phyloP scores from a whole-genome alignment of 495 filamentous ascomycete species.

The Bombardia bombarda region DNA sequence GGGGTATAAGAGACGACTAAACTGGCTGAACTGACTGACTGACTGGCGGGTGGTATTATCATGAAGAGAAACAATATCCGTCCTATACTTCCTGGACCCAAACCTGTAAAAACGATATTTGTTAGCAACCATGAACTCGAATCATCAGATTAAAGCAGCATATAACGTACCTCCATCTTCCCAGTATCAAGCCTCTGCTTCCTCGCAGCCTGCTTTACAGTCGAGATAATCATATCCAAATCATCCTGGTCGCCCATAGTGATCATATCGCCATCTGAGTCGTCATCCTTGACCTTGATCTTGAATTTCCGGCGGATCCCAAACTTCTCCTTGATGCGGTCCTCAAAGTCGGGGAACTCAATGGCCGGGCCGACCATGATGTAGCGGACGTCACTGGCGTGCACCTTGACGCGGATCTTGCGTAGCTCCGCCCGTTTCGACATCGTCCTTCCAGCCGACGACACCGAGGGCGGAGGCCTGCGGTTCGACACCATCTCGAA shows the following conservation, averaged over 20 bases:
- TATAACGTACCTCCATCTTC: constrained; percentile 81
- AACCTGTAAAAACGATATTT: constrained; percentile 38
- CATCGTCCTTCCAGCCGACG: constrained; percentile 28
- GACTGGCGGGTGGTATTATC: no score
- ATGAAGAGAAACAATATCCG: no score
- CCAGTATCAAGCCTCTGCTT: constrained; percentile 75
- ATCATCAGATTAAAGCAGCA: neutral
- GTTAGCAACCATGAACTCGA: constrained; percentile 10
- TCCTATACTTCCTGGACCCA: constrained; percentile 61
- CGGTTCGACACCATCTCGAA: constrained; percentile 70
- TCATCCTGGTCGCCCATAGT: constrained; percentile 96
- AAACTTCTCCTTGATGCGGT: constrained; percentile 78
- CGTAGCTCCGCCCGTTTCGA: constrained; percentile 38
- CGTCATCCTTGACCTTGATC: constrained; percentile 79
- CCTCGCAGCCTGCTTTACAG: constrained; percentile 57
- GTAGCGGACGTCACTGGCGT: constrained; percentile 74
- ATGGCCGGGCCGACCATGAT: constrained; percentile 72
- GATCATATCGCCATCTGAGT: constrained; percentile 82
- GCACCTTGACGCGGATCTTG: constrained; percentile 82
- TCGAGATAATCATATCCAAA: constrained; percentile 72
- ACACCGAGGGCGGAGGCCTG: constrained; percentile 29
- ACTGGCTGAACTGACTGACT: no score
- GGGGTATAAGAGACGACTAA: no score
- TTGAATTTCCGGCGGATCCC: constrained; percentile 60
- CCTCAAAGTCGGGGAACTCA: constrained; percentile 68